These are phyloP conservation scores for Castanea sativa DNA, from an alignment of 306 rosid species.

Conservation along the genomic window DNA sequence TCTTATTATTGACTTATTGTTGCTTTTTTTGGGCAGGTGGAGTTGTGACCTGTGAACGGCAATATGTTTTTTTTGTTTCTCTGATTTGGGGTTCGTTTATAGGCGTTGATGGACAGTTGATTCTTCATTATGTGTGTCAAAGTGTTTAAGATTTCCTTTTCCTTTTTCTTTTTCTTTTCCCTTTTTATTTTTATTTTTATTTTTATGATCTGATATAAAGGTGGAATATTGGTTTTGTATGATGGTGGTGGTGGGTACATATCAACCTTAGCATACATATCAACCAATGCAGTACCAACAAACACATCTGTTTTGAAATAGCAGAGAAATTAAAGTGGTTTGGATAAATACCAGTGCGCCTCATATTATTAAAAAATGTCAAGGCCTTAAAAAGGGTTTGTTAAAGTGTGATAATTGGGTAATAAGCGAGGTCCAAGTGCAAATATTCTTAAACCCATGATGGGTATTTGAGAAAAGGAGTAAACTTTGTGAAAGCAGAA, in stretches of 20 bases:
- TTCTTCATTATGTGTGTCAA: neutral
- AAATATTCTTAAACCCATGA: constrained; percentile 18
- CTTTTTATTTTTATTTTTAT: neutral
- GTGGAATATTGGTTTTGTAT: neutral
- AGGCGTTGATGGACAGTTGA: constrained; percentile 14
- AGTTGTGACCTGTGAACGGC: neutral
- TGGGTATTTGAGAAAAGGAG: constrained; percentile 33
- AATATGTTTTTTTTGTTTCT: constrained; percentile 8
- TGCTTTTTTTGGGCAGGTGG: constrained; percentile 32
- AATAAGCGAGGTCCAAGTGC: constrained; percentile 59
- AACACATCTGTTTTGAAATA: constrained; percentile 34
- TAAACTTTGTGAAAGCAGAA: constrained; percentile 14
- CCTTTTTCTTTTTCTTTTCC: no score
- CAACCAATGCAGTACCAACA: constrained; percentile 45
- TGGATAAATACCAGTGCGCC: constrained; percentile 40
- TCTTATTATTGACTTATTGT: no score
- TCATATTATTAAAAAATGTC: constrained; percentile 39
- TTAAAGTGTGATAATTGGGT: constrained; percentile 37
- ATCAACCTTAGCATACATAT: constrained; percentile 47
- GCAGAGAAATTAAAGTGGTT: constrained; percentile 63
- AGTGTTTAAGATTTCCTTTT: neutral
- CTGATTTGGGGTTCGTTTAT: neutral
- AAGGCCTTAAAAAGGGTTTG: constrained; percentile 42
- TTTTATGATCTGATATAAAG: constrained; percentile 17
- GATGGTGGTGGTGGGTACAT: neutral